A percentile compares a stretch with the other conserved stretches of the same genome.
Evolutionary conservation across 2,329 filamentous ascomycete genomes (phyloP).

Genomic region (Fusarium oligoseptatum): DNA sequence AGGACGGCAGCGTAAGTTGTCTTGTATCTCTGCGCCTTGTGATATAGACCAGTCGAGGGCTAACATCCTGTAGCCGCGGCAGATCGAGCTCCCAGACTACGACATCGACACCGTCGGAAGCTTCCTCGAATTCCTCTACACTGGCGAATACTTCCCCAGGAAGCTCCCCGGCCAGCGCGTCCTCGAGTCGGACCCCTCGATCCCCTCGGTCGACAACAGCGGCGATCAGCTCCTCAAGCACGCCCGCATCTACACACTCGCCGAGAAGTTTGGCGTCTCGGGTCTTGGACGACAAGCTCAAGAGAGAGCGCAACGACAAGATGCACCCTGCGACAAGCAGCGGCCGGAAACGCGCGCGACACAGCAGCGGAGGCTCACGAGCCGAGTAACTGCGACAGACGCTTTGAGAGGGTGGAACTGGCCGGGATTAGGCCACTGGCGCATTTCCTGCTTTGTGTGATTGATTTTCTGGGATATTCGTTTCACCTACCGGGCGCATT

Average conservation of each 20-base stretch:
- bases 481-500: background rate
- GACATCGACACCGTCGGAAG: constrained; percentile 53
- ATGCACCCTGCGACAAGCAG: constrained; percentile 64
- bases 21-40: background rate
- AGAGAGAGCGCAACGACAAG: constrained; percentile 72
- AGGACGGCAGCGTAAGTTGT: constrained; percentile 70
- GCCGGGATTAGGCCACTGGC: background rate
- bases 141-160: constrained; percentile 76
- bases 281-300: constrained; percentile 74
- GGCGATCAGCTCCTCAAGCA: constrained; percentile 89
- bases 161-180: constrained; percentile 72
- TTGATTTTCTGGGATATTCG: constrained; percentile 23
- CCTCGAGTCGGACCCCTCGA: constrained; percentile 76
- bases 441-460: background rate
- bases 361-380: constrained; percentile 58
- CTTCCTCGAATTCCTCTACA: constrained; percentile 59
- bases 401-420: background rate
- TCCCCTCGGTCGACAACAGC: constrained; percentile 78
- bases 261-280: constrained; percentile 79
- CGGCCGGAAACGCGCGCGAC: constrained; percentile 69
- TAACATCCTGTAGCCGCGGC: constrained; percentile 63
- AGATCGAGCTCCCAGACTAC: constrained; percentile 71
- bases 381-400: constrained; percentile 11
- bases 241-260: constrained; percentile 89
- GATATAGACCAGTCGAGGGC: background rate